Conservation (phyloP, 31 red algal genomes). For the Asparagopsis taxiformis region DNA sequence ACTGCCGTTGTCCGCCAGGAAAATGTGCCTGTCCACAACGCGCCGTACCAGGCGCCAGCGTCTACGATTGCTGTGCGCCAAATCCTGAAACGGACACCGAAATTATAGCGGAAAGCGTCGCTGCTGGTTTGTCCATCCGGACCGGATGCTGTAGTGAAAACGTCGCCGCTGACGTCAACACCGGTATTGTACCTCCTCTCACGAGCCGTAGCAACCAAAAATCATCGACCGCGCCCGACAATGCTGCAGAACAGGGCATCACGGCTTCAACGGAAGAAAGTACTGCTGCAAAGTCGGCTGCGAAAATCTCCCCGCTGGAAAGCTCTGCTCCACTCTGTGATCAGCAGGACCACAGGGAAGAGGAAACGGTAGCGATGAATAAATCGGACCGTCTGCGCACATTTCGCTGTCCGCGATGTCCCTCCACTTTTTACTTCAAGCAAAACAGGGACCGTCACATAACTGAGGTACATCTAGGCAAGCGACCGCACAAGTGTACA, state of each 20-base stretch:
- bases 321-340: background rate
- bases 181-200: background rate
- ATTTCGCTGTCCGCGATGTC: slow-evolving; percentile 18
- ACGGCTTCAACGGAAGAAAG: background rate
- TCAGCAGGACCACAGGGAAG: background rate
- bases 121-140: background rate
- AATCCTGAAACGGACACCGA: too few relatives aligned
- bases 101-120: too few relatives aligned
- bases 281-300: too few relatives aligned
- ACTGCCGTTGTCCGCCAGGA: slow-evolving; percentile 34
- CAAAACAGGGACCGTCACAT: slow-evolving; percentile 63
- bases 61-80: too few relatives aligned
- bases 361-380: background rate
- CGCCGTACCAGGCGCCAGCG: too few relatives aligned
- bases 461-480: slow-evolving; percentile 42
- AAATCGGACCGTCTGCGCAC: background rate
- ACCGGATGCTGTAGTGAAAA: slow-evolving; percentile 3
- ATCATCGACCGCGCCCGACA: background rate
- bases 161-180: background rate
- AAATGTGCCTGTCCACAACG: slow-evolving; percentile 21
- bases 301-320: too few relatives aligned
- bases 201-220: background rate
- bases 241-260: background rate
- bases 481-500: slow-evolving; percentile 39
- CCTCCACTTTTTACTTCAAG: slow-evolving; percentile 60